Evolutionary conservation across 2,329 filamentous ascomycete species (phyloP).

Genomic region (Metarhizium rileyi): DNA sequence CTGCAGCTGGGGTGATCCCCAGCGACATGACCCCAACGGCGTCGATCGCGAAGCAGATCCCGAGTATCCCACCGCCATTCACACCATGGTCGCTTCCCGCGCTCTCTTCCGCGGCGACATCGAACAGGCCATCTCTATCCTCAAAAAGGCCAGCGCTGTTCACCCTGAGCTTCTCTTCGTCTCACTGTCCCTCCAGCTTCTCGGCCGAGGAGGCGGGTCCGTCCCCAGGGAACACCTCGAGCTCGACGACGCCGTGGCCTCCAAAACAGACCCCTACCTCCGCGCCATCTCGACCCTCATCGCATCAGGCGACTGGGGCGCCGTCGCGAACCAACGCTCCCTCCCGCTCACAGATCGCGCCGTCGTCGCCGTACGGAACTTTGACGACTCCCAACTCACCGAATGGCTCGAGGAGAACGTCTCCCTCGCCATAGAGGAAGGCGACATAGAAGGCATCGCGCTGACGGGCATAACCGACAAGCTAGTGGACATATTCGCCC

Average conservation of each 20-base stretch:
- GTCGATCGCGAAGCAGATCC: constrained; percentile 31
- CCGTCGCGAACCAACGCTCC: constrained; percentile 62
- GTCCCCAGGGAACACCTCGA: constrained; percentile 40
- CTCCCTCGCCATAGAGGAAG: constrained; percentile 48
- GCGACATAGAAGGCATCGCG: constrained; percentile 68
- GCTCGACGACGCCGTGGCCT: constrained; percentile 49
- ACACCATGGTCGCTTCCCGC: constrained; percentile 68
- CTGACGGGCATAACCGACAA: constrained; percentile 67
- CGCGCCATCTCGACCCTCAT: constrained; percentile 72
- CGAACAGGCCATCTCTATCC: constrained; percentile 57
- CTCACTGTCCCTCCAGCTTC: constrained; percentile 55
- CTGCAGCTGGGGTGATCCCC: constrained; percentile 59
- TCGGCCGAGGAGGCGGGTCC: constrained; percentile 38
- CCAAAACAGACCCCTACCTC: constrained; percentile 66
- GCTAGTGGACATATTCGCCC: constrained; percentile 65
- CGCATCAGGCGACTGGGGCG: constrained; percentile 65
- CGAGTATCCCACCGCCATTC: constrained; percentile 41
- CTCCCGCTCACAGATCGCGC: constrained; percentile 67
- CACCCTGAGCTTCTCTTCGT: constrained; percentile 59
- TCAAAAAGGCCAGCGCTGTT: constrained; percentile 55
- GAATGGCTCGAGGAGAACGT: constrained; percentile 61
- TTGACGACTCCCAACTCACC: constrained; percentile 51
- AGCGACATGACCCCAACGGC: constrained; percentile 33
- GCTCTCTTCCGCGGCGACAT: constrained; percentile 65
- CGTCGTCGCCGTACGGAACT: constrained; percentile 60